Evolutionary conservation across 2,329 filamentous ascomycete species (phyloP).

Genomic region (Calonectria montana): DNA sequence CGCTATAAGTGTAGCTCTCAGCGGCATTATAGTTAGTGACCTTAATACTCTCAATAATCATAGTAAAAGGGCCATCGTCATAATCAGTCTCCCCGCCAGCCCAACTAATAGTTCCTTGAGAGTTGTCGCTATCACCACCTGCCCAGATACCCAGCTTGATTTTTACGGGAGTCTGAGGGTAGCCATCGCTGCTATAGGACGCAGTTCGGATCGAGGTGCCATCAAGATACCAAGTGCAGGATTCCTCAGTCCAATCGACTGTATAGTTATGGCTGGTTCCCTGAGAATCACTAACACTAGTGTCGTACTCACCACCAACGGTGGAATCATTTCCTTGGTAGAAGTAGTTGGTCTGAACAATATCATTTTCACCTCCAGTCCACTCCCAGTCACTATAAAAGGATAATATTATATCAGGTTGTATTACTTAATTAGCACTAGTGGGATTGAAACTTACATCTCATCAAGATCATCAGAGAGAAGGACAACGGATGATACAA

Average conservation of each 20-base stretch:
- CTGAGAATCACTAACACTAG: conserved; percentile 63
- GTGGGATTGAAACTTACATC: conserved; percentile 8
- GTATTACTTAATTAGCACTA: too few relatives aligned
- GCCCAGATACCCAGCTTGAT: conserved; percentile 76
- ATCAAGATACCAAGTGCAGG: conserved; percentile 73
- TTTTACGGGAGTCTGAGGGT: conserved; percentile 78
- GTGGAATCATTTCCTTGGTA: conserved; percentile 75
- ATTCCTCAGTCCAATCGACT: conserved; percentile 73
- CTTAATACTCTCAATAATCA: conserved; percentile 65
- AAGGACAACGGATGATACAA: conserved; percentile 80
- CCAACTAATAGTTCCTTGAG: conserved; percentile 77
- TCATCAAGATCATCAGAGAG: conserved; percentile 78
- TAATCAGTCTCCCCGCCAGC: conserved; percentile 69
- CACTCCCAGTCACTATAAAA: conserved; percentile 76
- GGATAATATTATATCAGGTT: background rate
- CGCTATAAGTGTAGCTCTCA: conserved; percentile 57
- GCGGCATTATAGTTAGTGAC: conserved; percentile 63
- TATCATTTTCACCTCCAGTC: conserved; percentile 77
- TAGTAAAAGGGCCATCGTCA: conserved; percentile 60
- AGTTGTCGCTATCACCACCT: conserved; percentile 65
- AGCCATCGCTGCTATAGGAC: conserved; percentile 63
- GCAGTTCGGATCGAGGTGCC: conserved; percentile 70
- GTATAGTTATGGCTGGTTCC: conserved; percentile 72
- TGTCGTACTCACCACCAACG: conserved; percentile 75
- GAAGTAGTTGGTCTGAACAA: conserved; percentile 90